Percentiles rank a stretch among this genome's conserved stretches.
These are phyloP conservation scores for Scleromitrula shiraiana DNA, from an alignment of 2,329 filamentous ascomycete species.

Conservation along the genomic window DNA sequence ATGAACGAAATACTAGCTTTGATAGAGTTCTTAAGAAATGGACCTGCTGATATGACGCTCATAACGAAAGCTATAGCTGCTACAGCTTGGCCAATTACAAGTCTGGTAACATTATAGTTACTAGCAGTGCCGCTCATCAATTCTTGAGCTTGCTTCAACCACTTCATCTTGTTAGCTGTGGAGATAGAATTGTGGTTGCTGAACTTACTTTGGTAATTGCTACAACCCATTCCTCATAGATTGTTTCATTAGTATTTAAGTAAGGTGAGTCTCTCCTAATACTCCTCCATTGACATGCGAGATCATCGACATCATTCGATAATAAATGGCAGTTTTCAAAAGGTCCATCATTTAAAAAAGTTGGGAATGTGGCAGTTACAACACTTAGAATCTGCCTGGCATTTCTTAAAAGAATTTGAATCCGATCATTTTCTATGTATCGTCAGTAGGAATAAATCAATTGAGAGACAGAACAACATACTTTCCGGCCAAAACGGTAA, in stretches of 20 bases:
- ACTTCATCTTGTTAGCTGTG: slow-evolving; percentile 25
- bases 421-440: slow-evolving; percentile 41
- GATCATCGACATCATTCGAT: slow-evolving; percentile 37
- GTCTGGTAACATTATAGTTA: slow-evolving; percentile 70
- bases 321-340: slow-evolving; percentile 17
- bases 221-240: slow-evolving; percentile 35
- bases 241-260: slow-evolving; percentile 16
- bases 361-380: slow-evolving; percentile 63
- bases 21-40: slow-evolving; percentile 33
- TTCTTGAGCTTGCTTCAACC: slow-evolving; percentile 48
- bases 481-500: slow-evolving; percentile 65
- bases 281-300: slow-evolving; percentile 63
- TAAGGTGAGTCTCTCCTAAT: slow-evolving; percentile 25
- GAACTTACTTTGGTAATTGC: slow-evolving; percentile 36
- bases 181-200: background rate
- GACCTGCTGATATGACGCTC: slow-evolving; percentile 32
- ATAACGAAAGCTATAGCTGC: slow-evolving; percentile 30
- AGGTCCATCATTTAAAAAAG: slow-evolving; percentile 35
- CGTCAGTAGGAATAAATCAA: slow-evolving; percentile 9
- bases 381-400: slow-evolving; percentile 73
- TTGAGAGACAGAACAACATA: slow-evolving; percentile 31
- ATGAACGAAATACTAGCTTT: slow-evolving; percentile 37
- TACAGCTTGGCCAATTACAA: slow-evolving; percentile 41
- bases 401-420: slow-evolving; percentile 68
- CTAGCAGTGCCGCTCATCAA: slow-evolving; percentile 85